Conservation (phyloP, 352 stramenopile genomes). For the Globisporangium nagaii region DNA sequence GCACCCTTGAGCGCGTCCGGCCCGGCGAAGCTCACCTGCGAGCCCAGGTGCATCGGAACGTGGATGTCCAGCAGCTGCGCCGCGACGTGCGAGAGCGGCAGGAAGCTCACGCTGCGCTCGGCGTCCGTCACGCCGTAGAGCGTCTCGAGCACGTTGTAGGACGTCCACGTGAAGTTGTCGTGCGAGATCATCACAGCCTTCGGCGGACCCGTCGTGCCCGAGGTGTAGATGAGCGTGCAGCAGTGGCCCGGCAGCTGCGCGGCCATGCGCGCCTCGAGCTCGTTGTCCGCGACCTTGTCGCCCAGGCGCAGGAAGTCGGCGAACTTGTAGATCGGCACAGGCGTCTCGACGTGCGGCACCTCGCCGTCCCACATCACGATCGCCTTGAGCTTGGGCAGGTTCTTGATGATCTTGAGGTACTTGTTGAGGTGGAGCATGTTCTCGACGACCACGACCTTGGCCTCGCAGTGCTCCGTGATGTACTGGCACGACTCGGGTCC, state of each 20-base stretch:
- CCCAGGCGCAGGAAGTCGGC: constrained; percentile 49
- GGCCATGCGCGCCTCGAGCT: constrained; percentile 35
- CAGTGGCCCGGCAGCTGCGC: constrained; percentile 54
- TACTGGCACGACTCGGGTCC: constrained; percentile 67
- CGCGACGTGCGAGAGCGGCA: constrained; percentile 81
- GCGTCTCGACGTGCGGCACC: constrained; percentile 23
- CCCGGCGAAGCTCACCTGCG: constrained; percentile 67
- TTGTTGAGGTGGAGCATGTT: constrained; percentile 63
- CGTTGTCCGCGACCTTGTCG: constrained; percentile 20
- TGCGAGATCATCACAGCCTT: constrained; percentile 79
- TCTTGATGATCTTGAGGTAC: constrained; percentile 53
- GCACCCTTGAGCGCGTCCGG: constrained; percentile 68
- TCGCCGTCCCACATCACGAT: constrained; percentile 68
- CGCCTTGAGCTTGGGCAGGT: constrained; percentile 67
- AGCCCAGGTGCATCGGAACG: constrained; percentile 52
- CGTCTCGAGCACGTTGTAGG: constrained; percentile 43
- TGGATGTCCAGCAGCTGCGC: constrained; percentile 81
- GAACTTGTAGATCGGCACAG: constrained; percentile 57
- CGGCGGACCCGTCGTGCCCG: constrained; percentile 60
- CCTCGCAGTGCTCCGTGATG: constrained; percentile 73
- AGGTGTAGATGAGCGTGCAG: constrained; percentile 90
- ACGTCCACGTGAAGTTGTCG: constrained; percentile 72
- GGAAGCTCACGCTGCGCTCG: constrained; percentile 70
- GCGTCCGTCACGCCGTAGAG: constrained; percentile 40
- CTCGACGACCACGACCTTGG: constrained; percentile 75